phyloP scores from a whole-genome alignment of 2,329 filamentous ascomycete genomes.

The Talaromyces sp. region DNA sequence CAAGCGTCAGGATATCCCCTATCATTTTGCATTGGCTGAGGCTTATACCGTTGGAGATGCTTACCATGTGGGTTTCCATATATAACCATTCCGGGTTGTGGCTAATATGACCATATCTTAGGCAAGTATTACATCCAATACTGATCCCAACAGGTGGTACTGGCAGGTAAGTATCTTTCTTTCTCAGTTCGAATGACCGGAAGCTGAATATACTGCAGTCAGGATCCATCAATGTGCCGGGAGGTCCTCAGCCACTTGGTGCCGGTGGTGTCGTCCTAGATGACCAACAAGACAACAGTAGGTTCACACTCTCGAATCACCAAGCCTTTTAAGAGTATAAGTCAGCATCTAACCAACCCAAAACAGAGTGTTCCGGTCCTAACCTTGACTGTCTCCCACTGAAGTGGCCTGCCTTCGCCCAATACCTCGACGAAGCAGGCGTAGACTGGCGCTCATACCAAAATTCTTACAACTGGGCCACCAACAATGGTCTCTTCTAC shows the following conservation, averaged over 20 bases:
- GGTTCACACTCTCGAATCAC: too few species aligned
- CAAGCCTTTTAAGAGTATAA: background rate
- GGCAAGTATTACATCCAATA: constrained; percentile 11
- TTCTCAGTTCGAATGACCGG: too few species aligned
- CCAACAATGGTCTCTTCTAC: constrained; percentile 51
- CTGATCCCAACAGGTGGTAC: constrained; percentile 10
- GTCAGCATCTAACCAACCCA: background rate
- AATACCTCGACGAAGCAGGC: constrained; percentile 46
- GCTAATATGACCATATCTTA: background rate
- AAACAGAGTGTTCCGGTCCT: constrained; percentile 39
- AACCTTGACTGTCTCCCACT: constrained; percentile 50
- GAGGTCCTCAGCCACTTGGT: constrained; percentile 5
- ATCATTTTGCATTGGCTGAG: constrained; percentile 12
- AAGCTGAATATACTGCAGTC: background rate
- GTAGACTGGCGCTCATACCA: constrained; percentile 50
- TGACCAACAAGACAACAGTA: constrained; percentile 7
- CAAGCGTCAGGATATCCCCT: constrained; percentile 10
- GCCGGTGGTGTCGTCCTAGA: constrained; percentile 12
- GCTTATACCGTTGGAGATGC: constrained; percentile 9
- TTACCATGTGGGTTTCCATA: constrained; percentile 6
- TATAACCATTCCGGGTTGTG: background rate
- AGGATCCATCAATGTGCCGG: constrained; percentile 9
- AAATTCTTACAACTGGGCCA: constrained; percentile 46
- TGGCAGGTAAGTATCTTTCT: background rate
- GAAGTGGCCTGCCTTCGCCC: constrained; percentile 50